Percentiles rank a stretch among this genome's conserved stretches.
Evolutionary conservation across 163 green algal genomes (phyloP).

Genomic region (Scenedesmus sp.): DNA sequence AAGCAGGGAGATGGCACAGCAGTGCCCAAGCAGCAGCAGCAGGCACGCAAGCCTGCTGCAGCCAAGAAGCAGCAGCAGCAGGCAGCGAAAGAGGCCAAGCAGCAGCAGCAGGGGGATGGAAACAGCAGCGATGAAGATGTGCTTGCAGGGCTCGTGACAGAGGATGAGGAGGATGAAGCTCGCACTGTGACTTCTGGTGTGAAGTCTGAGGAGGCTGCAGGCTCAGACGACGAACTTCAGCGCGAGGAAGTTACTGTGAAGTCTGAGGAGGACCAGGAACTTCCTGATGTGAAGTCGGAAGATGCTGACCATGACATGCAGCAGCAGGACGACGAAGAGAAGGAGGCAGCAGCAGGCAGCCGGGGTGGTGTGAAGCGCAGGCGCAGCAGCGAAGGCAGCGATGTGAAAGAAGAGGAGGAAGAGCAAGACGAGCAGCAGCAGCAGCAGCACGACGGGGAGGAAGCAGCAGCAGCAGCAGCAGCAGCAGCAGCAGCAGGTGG

Average conservation of each 20-base stretch:
- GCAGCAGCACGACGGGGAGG: conserved; percentile 3
- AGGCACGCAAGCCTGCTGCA: background rate
- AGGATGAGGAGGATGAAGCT: background rate
- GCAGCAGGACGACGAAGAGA: conserved; percentile 1
- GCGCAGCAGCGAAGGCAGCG: background rate
- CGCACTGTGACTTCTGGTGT: conserved; percentile 4
- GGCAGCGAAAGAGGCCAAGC: background rate
- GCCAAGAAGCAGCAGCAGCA: conserved; percentile 19
- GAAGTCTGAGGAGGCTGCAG: background rate
- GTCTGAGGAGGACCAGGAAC: background rate
- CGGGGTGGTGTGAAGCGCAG: background rate
- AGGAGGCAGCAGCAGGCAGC: background rate
- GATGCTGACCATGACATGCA: background rate
- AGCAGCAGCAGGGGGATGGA: background rate
- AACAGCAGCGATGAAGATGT: conserved; percentile 1
- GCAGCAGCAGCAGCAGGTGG: background rate
- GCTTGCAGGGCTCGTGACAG: background rate
- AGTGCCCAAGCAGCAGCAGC: background rate
- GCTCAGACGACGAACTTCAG: background rate
- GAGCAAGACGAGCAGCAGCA: conserved; percentile 25
- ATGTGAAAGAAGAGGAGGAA: conserved; percentile 3
- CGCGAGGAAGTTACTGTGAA: background rate
- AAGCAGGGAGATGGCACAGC: conserved; percentile 2
- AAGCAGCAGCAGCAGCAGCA: conserved; percentile 4
- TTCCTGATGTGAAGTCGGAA: conserved; percentile 5